Evolutionary conservation across 1,284 basidiomycete species (phyloP).

Genomic region (Moniliella sp.): DNA sequence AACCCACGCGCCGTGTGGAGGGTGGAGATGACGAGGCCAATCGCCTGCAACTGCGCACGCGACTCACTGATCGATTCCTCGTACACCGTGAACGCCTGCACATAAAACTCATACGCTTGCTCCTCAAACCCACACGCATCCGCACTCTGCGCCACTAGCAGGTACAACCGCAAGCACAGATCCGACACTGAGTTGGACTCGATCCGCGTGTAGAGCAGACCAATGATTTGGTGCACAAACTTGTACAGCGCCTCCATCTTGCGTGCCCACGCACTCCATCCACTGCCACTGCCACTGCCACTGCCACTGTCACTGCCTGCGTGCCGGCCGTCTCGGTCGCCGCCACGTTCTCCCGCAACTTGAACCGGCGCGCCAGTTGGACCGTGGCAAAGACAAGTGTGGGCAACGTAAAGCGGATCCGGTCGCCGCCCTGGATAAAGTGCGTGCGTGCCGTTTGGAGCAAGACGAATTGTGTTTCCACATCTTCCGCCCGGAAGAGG

Average conservation of each 20-base stretch:
- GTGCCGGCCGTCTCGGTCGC: too few relatives aligned
- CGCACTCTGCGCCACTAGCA: slow-evolving; percentile 26
- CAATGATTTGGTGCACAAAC: slow-evolving; percentile 30
- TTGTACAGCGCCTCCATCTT: slow-evolving; percentile 29
- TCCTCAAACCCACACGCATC: slow-evolving; percentile 29
- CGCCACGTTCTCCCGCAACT: slow-evolving; percentile 9
- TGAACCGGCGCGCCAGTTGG: slow-evolving; percentile 27
- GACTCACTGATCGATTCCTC: slow-evolving; percentile 31
- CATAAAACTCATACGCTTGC: slow-evolving; percentile 30
- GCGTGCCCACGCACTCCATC: slow-evolving; percentile 16
- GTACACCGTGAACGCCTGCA: slow-evolving; percentile 31
- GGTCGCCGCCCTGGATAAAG: slow-evolving; percentile 24
- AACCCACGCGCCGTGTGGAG: slow-evolving; percentile 25
- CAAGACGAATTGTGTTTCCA: slow-evolving; percentile 26
- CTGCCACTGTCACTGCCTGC: too few relatives aligned
- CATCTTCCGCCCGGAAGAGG: slow-evolving; percentile 23
- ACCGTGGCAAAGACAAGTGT: slow-evolving; percentile 23
- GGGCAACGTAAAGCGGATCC: slow-evolving; percentile 26
- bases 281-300: too few relatives aligned
- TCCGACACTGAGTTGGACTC: slow-evolving; percentile 31
- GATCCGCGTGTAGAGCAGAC: slow-evolving; percentile 25
- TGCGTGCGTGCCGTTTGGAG: slow-evolving; percentile 24
- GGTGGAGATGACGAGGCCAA: slow-evolving; percentile 23
- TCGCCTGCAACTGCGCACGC: slow-evolving; percentile 25
- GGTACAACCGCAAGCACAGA: slow-evolving; percentile 20